Base-by-base conservation (phyloP, 2,329 filamentous ascomycete species). In the Fusarium pseudonygamai region DNA sequence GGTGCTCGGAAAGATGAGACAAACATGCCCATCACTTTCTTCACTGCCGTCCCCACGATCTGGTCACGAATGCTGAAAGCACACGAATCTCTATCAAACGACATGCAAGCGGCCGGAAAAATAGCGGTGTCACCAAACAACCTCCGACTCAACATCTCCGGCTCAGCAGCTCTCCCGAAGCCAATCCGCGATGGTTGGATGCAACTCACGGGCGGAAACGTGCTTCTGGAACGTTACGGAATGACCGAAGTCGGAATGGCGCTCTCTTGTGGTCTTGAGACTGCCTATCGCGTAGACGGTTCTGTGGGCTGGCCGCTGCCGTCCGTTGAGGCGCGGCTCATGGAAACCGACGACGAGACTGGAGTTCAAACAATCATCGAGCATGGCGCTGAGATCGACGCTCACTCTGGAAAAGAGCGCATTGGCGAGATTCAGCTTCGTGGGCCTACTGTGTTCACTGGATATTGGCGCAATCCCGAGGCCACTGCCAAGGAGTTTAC, bases 171-270 rank as follows among this genome's bases (percentile, higher is more conserved):
- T 5, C 89, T 99, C 4, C 96, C 96, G 0, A 96, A 94, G 0
- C 95, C 96, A 0, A 92, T 93, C 49, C 97, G 97, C 81, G 85
- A 90, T 45, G 92, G 93, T 36, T 99, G 96, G 95, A 87, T 89
- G 22, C 86, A 91, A 12, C 89, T 98, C 16, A 93, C 91, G 72
- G 84, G 85, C 50, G 96, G 96, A 47, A 97, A 97, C 78, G 88
- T 97, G 18, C 90, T 99, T 1, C 90, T 99, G 8, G 96, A 99
- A 83, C 93, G 96, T n/a, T 99, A 97, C 81, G 96, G 96, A 79
- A 98, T 99, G 96, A 99, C 96, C 8, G 96, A 99, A 84, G 95
- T 98, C 3, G 96, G 96, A 76, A 98, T 99, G 96, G 96, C 96
- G 0, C 88, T 99, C n/a, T 96, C 93, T 68, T 98, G 96, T 81